These are phyloP conservation scores for Volvox carteri DNA, from an alignment of 163 green algal species.

Conservation along the genomic window DNA sequence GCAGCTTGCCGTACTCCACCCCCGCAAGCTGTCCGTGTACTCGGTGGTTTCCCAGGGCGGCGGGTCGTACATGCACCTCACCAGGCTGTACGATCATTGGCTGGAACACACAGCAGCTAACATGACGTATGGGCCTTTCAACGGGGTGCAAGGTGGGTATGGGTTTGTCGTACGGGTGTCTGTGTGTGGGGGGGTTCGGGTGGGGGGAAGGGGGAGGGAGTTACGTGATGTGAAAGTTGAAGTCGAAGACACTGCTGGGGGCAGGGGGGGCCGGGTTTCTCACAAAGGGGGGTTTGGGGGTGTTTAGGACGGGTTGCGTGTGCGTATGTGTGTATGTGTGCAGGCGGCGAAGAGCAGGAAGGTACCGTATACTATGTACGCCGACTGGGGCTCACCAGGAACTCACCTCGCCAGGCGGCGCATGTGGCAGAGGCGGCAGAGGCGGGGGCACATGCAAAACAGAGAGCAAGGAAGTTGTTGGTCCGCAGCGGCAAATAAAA, in stretches of 20 bases:
- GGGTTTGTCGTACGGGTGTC: no score
- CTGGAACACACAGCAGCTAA: conserved; percentile 79
- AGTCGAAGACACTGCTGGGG: neutral
- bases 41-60: conserved; percentile 51
- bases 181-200: neutral
- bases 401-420: no score
- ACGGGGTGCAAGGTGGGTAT: conserved; percentile 56
- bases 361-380: no score
- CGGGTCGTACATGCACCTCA: conserved; percentile 64
- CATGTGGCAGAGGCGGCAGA: no score
- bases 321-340: neutral
- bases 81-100: conserved; percentile 75
- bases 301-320: no score
- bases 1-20: conserved; percentile 78
- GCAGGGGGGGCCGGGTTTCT: no score
- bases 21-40: conserved; percentile 75
- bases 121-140: conserved; percentile 73
- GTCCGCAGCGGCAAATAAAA: no score
- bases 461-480: no score
- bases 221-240: neutral
- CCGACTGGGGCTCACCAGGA: no score
- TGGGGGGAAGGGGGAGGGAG: neutral
- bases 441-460: no score
- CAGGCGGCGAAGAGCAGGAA: no score
- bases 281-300: no score